Evolutionary conservation across 345 rosid species (phyloP), one percentile per base, ranked within the genome.

Genomic region (Acer saccharum): DNA sequence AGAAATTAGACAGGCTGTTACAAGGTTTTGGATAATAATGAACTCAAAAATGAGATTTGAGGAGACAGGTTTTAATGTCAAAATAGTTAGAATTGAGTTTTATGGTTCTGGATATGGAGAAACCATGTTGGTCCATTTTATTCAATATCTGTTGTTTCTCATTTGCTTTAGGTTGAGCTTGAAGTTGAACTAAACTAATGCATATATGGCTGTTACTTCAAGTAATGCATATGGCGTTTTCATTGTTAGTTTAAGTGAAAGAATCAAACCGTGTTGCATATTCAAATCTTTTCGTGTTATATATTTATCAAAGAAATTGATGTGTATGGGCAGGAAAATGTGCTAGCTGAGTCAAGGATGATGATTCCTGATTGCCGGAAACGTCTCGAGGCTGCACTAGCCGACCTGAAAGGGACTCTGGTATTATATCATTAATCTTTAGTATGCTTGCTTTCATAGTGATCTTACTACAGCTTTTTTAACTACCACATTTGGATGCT

Each of bases 281-380:
- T 60, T 60, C 21, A 3, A 60, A 1, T 27, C 7, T 14, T 57
- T n/a, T 73, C 32, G 27, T 21, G 23, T 7, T 57, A 7, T 7
- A 18, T 18, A 60, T 3, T 60, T 60, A 21, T 18, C 12, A 60
- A 60, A 18, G 64, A 60, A 60, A 60, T 58, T 84, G 54, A 76
- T 81, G 65, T 78, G 32, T 61, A 52, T 70, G 74, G 79, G 55
- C 88, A 93, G 96, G 99, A 95, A 82, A 95, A 95, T 79, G 99
- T 95, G 81, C 87, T 95, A 79, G 98, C 94, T 76, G 98, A 93
- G 81, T 95, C 98, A 55, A 93, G 98, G 85, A 95, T 95, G 98
- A 95, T 95, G 99, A 82, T 93, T 79, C 99, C 98, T 4, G 97
- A 95, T 80, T 90, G 98, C 66, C 92, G 81, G 84, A 93, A 91